phyloP scores from a whole-genome alignment of 371 early-diverging fungal genomes.

The Gilbertella persicaria region DNA sequence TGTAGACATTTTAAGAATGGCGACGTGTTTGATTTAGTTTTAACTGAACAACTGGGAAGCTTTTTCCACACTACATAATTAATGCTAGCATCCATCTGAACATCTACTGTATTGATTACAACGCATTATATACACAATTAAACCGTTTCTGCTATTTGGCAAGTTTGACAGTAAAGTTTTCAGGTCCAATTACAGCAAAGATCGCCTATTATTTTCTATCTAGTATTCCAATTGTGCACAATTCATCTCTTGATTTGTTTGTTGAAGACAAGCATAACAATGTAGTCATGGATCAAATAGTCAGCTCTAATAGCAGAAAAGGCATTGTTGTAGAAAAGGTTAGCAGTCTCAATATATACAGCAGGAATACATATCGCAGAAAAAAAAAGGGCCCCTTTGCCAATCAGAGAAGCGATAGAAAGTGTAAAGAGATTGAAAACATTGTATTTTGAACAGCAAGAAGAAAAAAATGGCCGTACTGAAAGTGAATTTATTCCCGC shows the following conservation, averaged over 20 bases:
- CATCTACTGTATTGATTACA: conserved; percentile 8
- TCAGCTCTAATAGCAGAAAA: conserved; percentile 7
- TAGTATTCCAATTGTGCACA: conserved; percentile 1
- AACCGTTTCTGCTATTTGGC: conserved; percentile 8
- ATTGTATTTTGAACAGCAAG: conserved; percentile 9
- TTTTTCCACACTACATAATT: conserved; percentile 7
- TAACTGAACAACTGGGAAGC: conserved; percentile 9
- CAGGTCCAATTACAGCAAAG: conserved; percentile 8
- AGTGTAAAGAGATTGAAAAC: conserved; percentile 13
- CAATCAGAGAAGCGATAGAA: conserved; percentile 13
- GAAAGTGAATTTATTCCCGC: conserved; percentile 9
- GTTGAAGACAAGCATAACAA: conserved; percentile 7
- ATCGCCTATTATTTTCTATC: conserved; percentile 8
- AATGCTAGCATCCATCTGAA: conserved; percentile 2
- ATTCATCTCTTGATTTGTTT: conserved; percentile 3
- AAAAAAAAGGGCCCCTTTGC: conserved; percentile 12
- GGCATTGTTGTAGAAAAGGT: conserved; percentile 6
- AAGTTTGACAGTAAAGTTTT: conserved; percentile 14
- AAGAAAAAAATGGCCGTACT: conserved; percentile 6
- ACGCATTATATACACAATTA: conserved; percentile 3
- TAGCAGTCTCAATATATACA: conserved; percentile 6
- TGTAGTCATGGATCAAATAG: conserved; percentile 7
- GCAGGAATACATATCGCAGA: no score
- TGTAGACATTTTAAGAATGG: conserved; percentile 8
- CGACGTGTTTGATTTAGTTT: conserved; percentile 5